Conservation (phyloP, 108 stramenopile species). For the Nitzschia putrida region DNA sequence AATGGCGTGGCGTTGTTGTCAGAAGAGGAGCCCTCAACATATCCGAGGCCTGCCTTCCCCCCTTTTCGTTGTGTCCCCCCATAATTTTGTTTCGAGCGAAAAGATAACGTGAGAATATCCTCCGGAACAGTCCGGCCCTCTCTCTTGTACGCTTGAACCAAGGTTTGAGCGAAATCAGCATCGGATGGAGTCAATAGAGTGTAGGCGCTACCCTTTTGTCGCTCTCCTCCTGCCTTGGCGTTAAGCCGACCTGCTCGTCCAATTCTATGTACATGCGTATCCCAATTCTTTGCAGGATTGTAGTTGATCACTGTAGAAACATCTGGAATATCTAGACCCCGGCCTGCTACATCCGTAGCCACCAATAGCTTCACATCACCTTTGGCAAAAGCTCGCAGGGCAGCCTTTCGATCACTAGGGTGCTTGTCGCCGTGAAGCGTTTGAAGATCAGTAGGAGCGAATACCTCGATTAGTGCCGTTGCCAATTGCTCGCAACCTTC, state of each 20-base stretch:
- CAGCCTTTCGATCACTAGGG: conserved; percentile 88
- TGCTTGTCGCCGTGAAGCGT: conserved; percentile 97
- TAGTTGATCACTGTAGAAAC: conserved; percentile 91
- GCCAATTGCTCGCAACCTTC: conserved; percentile 72
- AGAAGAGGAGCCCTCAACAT: not conserved
- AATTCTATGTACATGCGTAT: conserved; percentile 93
- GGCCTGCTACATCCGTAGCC: conserved; percentile 98
- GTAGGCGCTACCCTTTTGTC: conserved; percentile 72
- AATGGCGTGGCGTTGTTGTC: too few relatives aligned
- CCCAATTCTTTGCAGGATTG: conserved; percentile 91
- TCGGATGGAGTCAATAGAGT: conserved; percentile 71
- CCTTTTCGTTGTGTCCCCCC: conserved; percentile 3
- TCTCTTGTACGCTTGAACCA: conserved; percentile 68
- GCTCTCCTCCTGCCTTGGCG: conserved; percentile 49
- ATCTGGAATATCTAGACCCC: conserved; percentile 94
- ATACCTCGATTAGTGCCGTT: conserved; percentile 18
- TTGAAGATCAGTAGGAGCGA: conserved; percentile 45
- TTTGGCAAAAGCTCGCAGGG: conserved; percentile 85
- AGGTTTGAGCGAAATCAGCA: conserved; percentile 68
- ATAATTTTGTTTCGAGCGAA: conserved; percentile 14
- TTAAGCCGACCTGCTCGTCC: conserved; percentile 96
- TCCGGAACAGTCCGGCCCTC: conserved; percentile 61
- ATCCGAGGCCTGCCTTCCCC: conserved; percentile 6
- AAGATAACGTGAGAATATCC: conserved; percentile 50
- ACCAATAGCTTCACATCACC: conserved; percentile 78